Percentiles rank a stretch among this genome's conserved stretches.
phyloP scores from a whole-genome alignment of 208 protist species.

The Leishmania tarentolae region DNA sequence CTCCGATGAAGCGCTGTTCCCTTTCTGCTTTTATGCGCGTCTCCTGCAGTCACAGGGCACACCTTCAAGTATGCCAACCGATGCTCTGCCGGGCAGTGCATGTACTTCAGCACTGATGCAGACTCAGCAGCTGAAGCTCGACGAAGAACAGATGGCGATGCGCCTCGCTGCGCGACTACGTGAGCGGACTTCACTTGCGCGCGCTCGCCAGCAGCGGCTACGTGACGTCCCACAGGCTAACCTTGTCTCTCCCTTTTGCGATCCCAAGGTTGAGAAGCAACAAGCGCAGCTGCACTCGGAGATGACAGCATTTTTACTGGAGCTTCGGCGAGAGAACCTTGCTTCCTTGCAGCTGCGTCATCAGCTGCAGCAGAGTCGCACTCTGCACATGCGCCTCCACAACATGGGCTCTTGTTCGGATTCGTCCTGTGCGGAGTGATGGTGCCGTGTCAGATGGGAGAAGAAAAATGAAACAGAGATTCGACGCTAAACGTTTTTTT shows the following conservation, averaged over 20 bases:
- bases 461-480: background rate
- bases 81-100: background rate
- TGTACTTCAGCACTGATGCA: background rate
- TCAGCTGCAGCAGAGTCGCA: conserved; percentile 40
- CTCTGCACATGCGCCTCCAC: conserved; percentile 12
- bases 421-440: background rate
- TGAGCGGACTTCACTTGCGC: background rate
- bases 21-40: conserved; percentile 66
- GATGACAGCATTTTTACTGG: conserved; percentile 53
- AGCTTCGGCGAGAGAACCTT: conserved; percentile 38
- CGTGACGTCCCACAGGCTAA: background rate
- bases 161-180: conserved; percentile 40
- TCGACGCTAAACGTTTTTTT: background rate
- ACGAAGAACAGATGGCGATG: conserved; percentile 26
- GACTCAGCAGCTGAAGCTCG: conserved; percentile 5
- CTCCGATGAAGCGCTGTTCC: conserved; percentile 5
- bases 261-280: conserved; percentile 51
- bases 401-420: background rate
- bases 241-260: conserved; percentile 33
- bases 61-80: background rate
- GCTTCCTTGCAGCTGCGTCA: conserved; percentile 32
- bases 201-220: background rate
- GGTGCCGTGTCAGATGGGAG: background rate
- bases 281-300: conserved; percentile 55
- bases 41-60: conserved; percentile 23